These are phyloP conservation scores for Coprinellus micaceus DNA, from an alignment of 768 basidiomycete genomes.

Conservation along the genomic window DNA sequence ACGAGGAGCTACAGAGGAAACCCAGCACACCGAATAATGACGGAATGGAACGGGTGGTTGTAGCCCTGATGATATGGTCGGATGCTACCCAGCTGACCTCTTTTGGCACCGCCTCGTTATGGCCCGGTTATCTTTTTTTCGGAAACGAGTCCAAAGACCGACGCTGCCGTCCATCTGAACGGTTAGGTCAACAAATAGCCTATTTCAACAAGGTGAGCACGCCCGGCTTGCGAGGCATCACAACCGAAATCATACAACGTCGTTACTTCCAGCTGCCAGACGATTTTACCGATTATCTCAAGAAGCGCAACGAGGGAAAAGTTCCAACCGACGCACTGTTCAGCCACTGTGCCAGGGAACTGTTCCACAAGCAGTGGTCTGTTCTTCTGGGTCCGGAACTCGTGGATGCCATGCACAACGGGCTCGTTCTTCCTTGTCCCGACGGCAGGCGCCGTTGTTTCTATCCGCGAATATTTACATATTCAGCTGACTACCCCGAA, in stretches of 20 bases:
- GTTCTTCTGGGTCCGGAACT: no score
- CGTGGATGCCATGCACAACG: no score
- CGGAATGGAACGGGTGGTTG: conserved; percentile 17
- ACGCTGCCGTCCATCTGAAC: conserved; percentile 7
- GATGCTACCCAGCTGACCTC: conserved; percentile 16
- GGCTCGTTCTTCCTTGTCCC: no score
- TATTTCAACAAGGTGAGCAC: conserved; percentile 32
- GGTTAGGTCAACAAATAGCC: conserved; percentile 35
- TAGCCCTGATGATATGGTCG: conserved; percentile 25
- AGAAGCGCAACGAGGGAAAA: background rate
- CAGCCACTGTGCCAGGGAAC: background rate
- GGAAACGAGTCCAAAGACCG: conserved; percentile 19
- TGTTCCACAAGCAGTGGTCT: no score
- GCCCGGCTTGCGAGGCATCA: no score
- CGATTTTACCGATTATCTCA: background rate
- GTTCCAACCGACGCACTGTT: background rate
- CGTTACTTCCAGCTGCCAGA: background rate
- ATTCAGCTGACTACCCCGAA: conserved; percentile 7
- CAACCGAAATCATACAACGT: no score
- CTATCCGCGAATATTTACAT: no score
- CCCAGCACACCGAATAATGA: background rate
- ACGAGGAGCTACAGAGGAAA: conserved; percentile 2
- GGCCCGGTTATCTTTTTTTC: conserved; percentile 18
- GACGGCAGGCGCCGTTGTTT: no score
- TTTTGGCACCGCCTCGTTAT: conserved; percentile 15